These are phyloP conservation scores for Alternaria angustiovoidea DNA, from an alignment of 2,329 filamentous ascomycete species.

Conservation along the genomic window DNA sequence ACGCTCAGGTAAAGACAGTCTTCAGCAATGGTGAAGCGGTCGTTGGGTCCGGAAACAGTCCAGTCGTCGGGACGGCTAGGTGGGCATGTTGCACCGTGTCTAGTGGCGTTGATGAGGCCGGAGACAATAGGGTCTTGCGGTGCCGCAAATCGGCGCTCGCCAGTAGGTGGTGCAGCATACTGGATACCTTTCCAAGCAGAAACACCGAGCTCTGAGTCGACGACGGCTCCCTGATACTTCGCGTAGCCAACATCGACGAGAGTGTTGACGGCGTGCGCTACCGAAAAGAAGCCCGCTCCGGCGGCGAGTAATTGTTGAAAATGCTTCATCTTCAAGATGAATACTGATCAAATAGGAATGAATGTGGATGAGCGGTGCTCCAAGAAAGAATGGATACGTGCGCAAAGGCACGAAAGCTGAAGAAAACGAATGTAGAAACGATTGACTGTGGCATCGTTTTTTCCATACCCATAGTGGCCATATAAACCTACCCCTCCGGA, in stretches of 20 bases:
- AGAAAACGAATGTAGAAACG: background rate
- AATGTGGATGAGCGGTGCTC: background rate
- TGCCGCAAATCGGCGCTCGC: conserved; percentile 69
- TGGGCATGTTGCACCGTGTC: conserved; percentile 50
- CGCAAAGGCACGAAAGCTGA: background rate
- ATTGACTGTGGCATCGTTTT: background rate
- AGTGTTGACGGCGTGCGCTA: conserved; percentile 41
- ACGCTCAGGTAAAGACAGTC: conserved; percentile 76
- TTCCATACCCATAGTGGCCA: background rate
- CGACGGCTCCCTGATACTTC: conserved; percentile 66
- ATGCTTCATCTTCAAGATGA: conserved; percentile 6
- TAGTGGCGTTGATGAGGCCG: conserved; percentile 23
- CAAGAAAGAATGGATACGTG: background rate
- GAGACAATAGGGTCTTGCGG: conserved; percentile 56
- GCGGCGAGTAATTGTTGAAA: conserved; percentile 3
- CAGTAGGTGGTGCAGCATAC: conserved; percentile 74
- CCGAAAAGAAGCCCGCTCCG: conserved; percentile 3
- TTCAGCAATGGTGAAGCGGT: conserved; percentile 55
- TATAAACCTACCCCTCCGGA: background rate
- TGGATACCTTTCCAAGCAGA: conserved; percentile 77
- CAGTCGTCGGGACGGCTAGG: conserved; percentile 32
- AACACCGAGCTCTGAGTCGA: conserved; percentile 60
- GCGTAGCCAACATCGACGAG: conserved; percentile 70
- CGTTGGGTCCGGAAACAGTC: conserved; percentile 19
- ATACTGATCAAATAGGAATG: background rate